Conservation (phyloP, 1,139 yeast species). For the Scheffersomyces segobiensis region DNA sequence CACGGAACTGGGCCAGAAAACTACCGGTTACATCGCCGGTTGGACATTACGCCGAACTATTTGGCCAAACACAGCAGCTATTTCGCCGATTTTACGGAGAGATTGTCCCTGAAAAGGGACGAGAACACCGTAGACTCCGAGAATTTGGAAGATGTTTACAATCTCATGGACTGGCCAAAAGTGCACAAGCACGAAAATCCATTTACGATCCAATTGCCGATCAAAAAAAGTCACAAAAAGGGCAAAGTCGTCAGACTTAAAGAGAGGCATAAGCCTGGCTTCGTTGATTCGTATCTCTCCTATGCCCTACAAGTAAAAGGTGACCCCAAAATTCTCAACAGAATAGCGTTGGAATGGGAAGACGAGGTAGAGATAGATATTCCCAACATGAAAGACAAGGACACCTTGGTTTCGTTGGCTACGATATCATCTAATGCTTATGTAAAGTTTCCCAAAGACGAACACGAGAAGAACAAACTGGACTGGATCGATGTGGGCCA, state of each 20-base stretch:
- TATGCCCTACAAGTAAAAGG: conserved; percentile 52
- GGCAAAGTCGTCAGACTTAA: conserved; percentile 47
- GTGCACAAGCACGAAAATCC: conserved; percentile 39
- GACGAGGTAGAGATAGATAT: conserved; percentile 46
- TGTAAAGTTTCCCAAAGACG: conserved; percentile 71
- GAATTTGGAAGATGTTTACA: conserved; percentile 28
- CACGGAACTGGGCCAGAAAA: conserved; percentile 45
- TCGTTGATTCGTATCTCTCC: conserved; percentile 63
- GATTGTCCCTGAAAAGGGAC: conserved; percentile 7
- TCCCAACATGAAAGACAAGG: conserved; percentile 75
- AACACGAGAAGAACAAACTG: conserved; percentile 46
- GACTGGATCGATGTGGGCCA: conserved; percentile 86
- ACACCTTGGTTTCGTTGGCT: conserved; percentile 75
- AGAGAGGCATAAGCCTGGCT: conserved; percentile 60
- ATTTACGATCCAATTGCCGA: conserved; percentile 38
- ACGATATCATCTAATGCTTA: conserved; percentile 91
- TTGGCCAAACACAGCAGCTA: conserved; percentile 18
- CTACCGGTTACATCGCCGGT: conserved; percentile 38
- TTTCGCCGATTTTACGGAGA: conserved; percentile 5
- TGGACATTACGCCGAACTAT: conserved; percentile 48
- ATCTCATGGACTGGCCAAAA: conserved; percentile 42
- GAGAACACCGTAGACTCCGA: conserved; percentile 4
- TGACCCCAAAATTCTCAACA: conserved; percentile 41
- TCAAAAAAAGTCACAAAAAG: conserved; percentile 15
- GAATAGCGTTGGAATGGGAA: conserved; percentile 57